A percentile compares a stretch with the other conserved stretches of the same genome.
phyloP scores from a whole-genome alignment of 768 basidiomycete species.

The Boletus sensibilis region DNA sequence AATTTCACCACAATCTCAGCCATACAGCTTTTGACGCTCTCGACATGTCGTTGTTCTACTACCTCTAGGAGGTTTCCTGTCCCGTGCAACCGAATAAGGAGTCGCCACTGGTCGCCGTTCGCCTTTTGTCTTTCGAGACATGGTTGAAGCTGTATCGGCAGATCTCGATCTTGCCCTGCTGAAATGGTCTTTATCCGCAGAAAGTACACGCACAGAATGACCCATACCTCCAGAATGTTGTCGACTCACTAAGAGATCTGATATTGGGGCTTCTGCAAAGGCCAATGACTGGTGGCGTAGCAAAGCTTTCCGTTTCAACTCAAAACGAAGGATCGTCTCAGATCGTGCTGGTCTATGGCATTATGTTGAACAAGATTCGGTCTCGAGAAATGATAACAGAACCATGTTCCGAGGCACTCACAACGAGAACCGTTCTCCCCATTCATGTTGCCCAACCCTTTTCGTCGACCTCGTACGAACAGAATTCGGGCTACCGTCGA shows the following conservation, averaged over 20 bases:
- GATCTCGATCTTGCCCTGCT: slow-evolving; percentile 15
- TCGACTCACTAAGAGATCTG: slow-evolving; percentile 16
- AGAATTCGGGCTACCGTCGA: slow-evolving; percentile 16
- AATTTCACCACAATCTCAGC: slow-evolving; percentile 23
- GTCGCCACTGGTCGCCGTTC: slow-evolving; percentile 10
- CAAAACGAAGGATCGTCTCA: slow-evolving; percentile 23
- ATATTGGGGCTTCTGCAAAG: slow-evolving; percentile 11
- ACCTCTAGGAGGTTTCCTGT: not conserved
- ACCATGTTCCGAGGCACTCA: slow-evolving; percentile 1
- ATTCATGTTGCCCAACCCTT: not conserved
- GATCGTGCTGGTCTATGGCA: slow-evolving; percentile 12
- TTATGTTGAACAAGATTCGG: not conserved
- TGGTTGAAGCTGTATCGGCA: slow-evolving; percentile 19
- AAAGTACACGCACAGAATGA: not conserved
- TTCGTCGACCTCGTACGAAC: slow-evolving; percentile 7
- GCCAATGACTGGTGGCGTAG: slow-evolving; percentile 18
- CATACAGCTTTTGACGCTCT: slow-evolving; percentile 18
- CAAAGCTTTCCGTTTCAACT: slow-evolving; percentile 22
- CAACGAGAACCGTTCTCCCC: slow-evolving; percentile 21
- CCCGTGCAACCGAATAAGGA: slow-evolving; percentile 23
- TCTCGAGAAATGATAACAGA: not conserved
- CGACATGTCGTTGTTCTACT: not conserved
- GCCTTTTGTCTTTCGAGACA: not conserved
- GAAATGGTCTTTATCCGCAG: not conserved
- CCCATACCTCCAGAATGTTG: slow-evolving; percentile 9